phyloP scores from a whole-genome alignment of 306 rosid genomes.

The Cucurbita pepo region DNA sequence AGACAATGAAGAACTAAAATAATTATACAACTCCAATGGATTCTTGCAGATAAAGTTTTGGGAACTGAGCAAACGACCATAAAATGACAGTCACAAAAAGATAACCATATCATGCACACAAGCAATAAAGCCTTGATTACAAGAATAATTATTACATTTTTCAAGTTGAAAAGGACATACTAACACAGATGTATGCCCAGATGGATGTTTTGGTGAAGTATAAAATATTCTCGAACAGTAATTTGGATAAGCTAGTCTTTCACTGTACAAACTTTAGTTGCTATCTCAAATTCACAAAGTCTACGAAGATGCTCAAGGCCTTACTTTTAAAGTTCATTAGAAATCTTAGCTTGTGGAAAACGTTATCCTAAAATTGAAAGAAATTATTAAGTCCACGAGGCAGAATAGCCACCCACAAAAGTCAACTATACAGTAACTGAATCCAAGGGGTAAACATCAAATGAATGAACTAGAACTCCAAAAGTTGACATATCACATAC shows the following conservation, averaged over 20 bases:
- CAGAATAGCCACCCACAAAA: neutral
- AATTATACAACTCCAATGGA: neutral
- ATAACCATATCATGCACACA: neutral
- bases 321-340: neutral
- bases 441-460: neutral
- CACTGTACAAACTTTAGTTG: neutral
- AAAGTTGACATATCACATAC: neutral
- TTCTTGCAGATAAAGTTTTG: neutral
- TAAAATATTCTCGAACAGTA: slow-evolving; percentile 1
- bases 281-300: neutral
- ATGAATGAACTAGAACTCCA: neutral
- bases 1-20: neutral
- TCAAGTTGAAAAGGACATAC: neutral
- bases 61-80: neutral
- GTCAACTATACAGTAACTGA: neutral
- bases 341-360: neutral
- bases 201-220: neutral
- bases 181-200: neutral
- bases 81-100: neutral
- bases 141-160: neutral
- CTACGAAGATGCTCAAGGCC: neutral
- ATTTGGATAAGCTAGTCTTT: neutral
- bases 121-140: neutral
- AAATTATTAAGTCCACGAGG: neutral
- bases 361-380: neutral